Percentiles rank a stretch among this genome's conserved stretches.
Evolutionary conservation across 306 rosid species (phyloP).

Genomic region (Trifolium fragiferum): DNA sequence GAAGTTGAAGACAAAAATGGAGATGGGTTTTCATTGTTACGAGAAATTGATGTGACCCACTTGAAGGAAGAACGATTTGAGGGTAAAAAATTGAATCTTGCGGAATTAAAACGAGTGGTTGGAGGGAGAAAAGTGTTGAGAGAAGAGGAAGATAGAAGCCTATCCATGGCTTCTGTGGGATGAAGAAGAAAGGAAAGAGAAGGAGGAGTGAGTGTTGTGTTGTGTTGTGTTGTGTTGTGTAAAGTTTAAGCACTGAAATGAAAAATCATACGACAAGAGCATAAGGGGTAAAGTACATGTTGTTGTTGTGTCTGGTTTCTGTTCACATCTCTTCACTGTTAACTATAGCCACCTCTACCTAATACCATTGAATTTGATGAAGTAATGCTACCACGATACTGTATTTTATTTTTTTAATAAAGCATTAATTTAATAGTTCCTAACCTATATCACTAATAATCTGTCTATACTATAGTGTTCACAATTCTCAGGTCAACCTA

Average conservation of each 20-base stretch:
- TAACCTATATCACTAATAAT: no score
- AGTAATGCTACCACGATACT: not conserved
- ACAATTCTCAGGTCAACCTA: no score
- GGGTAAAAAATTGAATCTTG: constrained; percentile 50
- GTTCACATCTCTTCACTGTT: not conserved
- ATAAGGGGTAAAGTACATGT: not conserved
- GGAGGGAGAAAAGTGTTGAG: constrained; percentile 48
- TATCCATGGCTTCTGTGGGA: constrained; percentile 69
- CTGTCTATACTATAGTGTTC: no score
- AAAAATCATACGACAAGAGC: not conserved
- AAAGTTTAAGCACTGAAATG: no score
- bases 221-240: no score
- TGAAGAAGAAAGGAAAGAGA: constrained; percentile 4
- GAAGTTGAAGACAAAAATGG: constrained; percentile 38
- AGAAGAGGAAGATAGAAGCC: constrained; percentile 77
- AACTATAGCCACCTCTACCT: not conserved
- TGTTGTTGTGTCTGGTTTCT: not conserved
- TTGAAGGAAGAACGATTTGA: constrained; percentile 38
- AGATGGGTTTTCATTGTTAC: constrained; percentile 50
- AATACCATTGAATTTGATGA: not conserved
- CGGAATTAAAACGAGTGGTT: constrained; percentile 47
- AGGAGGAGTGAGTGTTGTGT: no score
- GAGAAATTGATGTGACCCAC: constrained; percentile 47
- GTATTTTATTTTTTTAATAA: no score
- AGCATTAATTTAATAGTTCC: no score